Base-by-base conservation (phyloP, 2,329 filamentous ascomycete genomes). In the Penicillium aurantiogriseum region DNA sequence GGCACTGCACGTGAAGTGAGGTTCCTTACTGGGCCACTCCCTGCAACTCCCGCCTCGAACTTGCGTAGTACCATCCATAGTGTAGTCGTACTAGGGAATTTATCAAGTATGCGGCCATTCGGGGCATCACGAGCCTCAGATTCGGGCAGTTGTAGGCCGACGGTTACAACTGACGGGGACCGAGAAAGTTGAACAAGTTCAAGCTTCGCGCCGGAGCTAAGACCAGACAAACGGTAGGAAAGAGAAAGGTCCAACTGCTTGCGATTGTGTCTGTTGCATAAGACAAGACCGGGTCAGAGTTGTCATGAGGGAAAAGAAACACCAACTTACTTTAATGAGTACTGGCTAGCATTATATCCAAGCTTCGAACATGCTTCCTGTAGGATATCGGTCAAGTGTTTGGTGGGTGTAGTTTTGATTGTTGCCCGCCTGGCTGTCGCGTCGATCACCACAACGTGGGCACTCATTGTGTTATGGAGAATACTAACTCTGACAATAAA, bases 61-160 rank as follows among this genome's bases (percentile, higher is more conserved):
- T 94, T 91, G 58, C 94, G 88, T 56, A 99, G 73, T 29, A 97
- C 81, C 65, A 91, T 85, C 94, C 94, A 99, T 74, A 99, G 73
- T 19, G 91, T 90, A 36, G 91, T 90, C 63, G 91, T 89, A 73
- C 90, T 96, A 1, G 92, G 87, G 60, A 97, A 92, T 71, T 94
- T 96, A 71, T 94, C 88, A 55, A 87, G 85, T 40, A 96, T 76
- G 31, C 92, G 86, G 25, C 86, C 85, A 63, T 85, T 85, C 2
- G 86, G 83, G 21, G 83, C 80, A 48, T 82, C 80, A 44, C 79
- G 80, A 21, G 83, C 85, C 70, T 94, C 89, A 23, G 87, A 84
- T 36, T 87, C 82, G 4, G 91, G 90, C 29, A 97, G 80, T 70
- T 96, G 90, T 13, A 99, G 79, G n/a, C 91, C 93, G 42, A 99